Evolutionary conservation across 495 filamentous ascomycete species (phyloP), one percentile per base, ranked within the genome.

Genomic region (Lophiostoma macrostomum): DNA sequence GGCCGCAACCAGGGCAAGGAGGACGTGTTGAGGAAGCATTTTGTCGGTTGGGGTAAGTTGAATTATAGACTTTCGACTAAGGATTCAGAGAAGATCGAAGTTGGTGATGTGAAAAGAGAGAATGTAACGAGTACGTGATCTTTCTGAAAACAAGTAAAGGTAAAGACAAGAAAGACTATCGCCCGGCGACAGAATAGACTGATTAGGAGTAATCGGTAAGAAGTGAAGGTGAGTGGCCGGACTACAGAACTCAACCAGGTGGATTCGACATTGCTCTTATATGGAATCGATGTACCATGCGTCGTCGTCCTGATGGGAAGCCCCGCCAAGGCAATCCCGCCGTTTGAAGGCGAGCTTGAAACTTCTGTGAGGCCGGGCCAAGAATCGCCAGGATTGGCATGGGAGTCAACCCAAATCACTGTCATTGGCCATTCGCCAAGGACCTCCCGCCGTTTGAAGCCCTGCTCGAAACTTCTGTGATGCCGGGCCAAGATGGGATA

Each of bases 291-390:
- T 32, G 41, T 19, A 7, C 25, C 29, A 20, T 23, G 22, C 32
- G n/a, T 30, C 24, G 16, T 29, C 27, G n/a, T n/a, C 13, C 3
- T 25, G 11, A 43, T 20, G 25, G 30, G 10, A 18, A 40, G n/a
- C 40, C 41, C 35, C 42, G 53, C 59, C 59, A 63, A 58, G 59
- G n/a, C 23, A 45, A 20, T 47, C 46, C 25, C 38, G 37, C 46
- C 20, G 58, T 56, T 61, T 35, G 40, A 40, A 34, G 23, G 47
- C 30, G 45, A 47, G 52, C 19, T 62, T 62, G 58, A 62, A 62
- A 62, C 58, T 57, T 62, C 53, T 52, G 46, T 62, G 58, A 62
- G 50, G 53, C 58, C 40, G 19, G 47, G 58, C 58, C 58, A 61
- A 61, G 58, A 40, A 20, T 0, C 8, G 13, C 31, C 50, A 35